phyloP scores from a whole-genome alignment of 306 rosid species.

The Glycine tomentella region DNA sequence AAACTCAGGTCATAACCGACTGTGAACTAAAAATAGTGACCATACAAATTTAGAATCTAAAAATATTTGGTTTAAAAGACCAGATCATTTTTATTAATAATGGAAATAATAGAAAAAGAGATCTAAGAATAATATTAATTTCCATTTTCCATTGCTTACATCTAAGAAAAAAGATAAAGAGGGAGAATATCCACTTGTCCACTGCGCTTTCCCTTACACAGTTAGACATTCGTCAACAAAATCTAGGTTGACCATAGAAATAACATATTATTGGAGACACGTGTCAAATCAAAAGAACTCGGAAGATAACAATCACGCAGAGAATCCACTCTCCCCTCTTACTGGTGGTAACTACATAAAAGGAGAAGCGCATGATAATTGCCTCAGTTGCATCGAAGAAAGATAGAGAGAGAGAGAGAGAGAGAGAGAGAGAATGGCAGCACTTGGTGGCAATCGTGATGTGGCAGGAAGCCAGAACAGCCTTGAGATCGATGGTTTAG shows the following conservation, averaged over 20 bases:
- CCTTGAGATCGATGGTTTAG: constrained; percentile 50
- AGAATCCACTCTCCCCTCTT: background rate
- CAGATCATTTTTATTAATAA: no score
- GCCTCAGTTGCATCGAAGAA: no score
- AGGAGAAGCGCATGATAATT: no score
- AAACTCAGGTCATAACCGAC: no score
- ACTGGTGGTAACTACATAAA: background rate
- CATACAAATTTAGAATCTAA: no score
- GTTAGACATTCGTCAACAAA: background rate
- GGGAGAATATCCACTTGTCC: background rate
- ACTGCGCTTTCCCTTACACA: no score
- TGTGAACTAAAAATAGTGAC: no score
- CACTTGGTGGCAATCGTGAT: constrained; percentile 37
- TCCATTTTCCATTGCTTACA: background rate
- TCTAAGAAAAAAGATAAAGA: background rate
- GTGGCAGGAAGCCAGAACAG: constrained; percentile 50
- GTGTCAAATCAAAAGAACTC: background rate
- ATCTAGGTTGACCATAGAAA: background rate
- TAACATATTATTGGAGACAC: background rate
- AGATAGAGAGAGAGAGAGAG: background rate
- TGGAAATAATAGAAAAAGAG: no score
- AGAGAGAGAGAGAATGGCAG: constrained; percentile 26
- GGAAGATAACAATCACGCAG: background rate
- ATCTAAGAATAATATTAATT: background rate
- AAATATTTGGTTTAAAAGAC: no score